Evolutionary conservation across 2,329 filamentous ascomycete genomes (phyloP).

Genomic region (Aspergillus sclerotialis): DNA sequence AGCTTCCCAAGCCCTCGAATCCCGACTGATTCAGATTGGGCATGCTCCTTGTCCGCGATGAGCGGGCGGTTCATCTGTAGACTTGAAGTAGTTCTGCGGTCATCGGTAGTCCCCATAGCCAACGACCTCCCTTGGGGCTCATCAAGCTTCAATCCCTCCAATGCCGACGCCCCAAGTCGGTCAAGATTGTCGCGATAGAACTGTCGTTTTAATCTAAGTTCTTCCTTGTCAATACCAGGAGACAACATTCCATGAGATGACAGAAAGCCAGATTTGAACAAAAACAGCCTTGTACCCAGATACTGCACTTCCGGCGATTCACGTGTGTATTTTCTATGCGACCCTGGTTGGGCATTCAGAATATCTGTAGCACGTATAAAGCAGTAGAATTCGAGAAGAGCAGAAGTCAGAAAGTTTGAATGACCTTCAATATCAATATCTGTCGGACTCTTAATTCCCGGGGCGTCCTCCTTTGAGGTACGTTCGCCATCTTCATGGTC

Average conservation of each 20-base stretch:
- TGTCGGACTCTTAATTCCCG: slow-evolving; percentile 8
- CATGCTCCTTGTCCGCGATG: slow-evolving; percentile 8
- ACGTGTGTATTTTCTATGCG: slow-evolving; percentile 27
- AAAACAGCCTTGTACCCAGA: slow-evolving; percentile 36
- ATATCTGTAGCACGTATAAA: slow-evolving; percentile 37
- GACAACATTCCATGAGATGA: slow-evolving; percentile 35
- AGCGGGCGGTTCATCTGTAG: slow-evolving; percentile 9
- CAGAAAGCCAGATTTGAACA: slow-evolving; percentile 36
- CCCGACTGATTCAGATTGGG: slow-evolving; percentile 8
- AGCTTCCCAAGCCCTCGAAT: neutral
- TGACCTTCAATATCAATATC: slow-evolving; percentile 30
- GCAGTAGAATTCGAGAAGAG: slow-evolving; percentile 40
- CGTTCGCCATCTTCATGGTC: slow-evolving; percentile 1
- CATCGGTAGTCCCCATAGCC: slow-evolving; percentile 13
- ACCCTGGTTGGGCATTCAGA: slow-evolving; percentile 34
- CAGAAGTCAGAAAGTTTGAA: slow-evolving; percentile 36
- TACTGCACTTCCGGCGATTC: slow-evolving; percentile 36
- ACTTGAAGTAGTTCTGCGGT: slow-evolving; percentile 17
- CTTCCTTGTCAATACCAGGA: slow-evolving; percentile 32
- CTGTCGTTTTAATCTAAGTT: slow-evolving; percentile 27
- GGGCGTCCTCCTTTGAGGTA: slow-evolving; percentile 11
- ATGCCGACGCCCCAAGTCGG: slow-evolving; percentile 28
- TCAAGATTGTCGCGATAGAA: slow-evolving; percentile 40
- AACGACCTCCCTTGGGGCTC: slow-evolving; percentile 11
- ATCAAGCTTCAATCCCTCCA: slow-evolving; percentile 28